Conservation (phyloP, 2,329 filamentous ascomycete species). For the Talaromyces sp. region DNA sequence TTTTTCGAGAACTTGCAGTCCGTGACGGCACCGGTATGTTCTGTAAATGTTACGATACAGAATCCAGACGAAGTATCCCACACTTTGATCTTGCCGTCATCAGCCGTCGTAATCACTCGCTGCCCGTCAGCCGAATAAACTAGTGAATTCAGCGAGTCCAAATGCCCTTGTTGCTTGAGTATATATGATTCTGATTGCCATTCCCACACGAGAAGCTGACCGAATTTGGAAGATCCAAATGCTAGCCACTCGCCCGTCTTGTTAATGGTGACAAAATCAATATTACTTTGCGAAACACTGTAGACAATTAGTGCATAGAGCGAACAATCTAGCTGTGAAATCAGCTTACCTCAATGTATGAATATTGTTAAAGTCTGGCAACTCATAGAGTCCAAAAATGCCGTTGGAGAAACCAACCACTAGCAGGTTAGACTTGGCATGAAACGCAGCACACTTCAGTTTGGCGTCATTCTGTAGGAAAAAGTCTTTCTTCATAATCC, state of each 20-base stretch:
- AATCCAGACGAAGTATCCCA: slow-evolving; percentile 97
- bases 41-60: slow-evolving; percentile 96
- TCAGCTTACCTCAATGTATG: slow-evolving; percentile 61
- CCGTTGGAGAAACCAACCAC: slow-evolving; percentile 95
- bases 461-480: slow-evolving; percentile 88
- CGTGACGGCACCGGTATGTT: slow-evolving; percentile 90
- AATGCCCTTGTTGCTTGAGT: slow-evolving; percentile 94
- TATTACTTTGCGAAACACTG: slow-evolving; percentile 94
- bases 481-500: slow-evolving; percentile 84
- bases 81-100: slow-evolving; percentile 97
- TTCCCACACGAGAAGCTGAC: slow-evolving; percentile 97
- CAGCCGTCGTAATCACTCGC: slow-evolving; percentile 84
- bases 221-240: slow-evolving; percentile 90
- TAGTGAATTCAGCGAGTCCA: slow-evolving; percentile 89
- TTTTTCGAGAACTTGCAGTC: slow-evolving; percentile 90
- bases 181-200: slow-evolving; percentile 99
- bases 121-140: slow-evolving; percentile 92
- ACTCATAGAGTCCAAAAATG: slow-evolving; percentile 86
- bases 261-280: slow-evolving; percentile 92
- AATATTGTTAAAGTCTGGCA: slow-evolving; percentile 93
- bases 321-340: neutral
- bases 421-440: slow-evolving; percentile 80
- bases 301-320: slow-evolving; percentile 25
- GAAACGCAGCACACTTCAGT: slow-evolving; percentile 85
- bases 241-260: slow-evolving; percentile 94